Evolutionary conservation across 1,284 basidiomycete genomes (phyloP).

Genomic region (Pulchroboletus neoregius): DNA sequence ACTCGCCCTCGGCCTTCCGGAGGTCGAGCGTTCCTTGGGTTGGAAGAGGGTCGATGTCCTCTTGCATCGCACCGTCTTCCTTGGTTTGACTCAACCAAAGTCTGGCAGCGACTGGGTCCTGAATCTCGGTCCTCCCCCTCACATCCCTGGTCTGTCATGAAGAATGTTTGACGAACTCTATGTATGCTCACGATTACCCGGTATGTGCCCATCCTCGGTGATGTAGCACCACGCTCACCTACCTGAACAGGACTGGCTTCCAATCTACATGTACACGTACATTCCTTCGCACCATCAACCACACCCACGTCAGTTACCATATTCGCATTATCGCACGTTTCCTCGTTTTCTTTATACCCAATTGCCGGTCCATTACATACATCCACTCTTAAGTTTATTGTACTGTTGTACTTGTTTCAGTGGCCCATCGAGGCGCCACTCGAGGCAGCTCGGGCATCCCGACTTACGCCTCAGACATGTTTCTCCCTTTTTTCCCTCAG

Average conservation of each 20-base stretch:
- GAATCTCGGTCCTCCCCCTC: constrained; percentile 29
- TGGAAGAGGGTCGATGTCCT: constrained; percentile 51
- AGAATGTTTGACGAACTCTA: constrained; percentile 3
- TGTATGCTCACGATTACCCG: constrained; percentile 12
- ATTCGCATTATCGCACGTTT: constrained; percentile 19
- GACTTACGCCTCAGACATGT: background rate
- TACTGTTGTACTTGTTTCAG: constrained; percentile 10
- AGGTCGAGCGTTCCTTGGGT: constrained; percentile 38
- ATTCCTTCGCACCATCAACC: constrained; percentile 15
- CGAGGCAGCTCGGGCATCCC: constrained; percentile 2
- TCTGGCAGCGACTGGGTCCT: constrained; percentile 31
- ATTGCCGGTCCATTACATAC: constrained; percentile 8
- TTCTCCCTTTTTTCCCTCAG: background rate
- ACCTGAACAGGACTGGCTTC: constrained; percentile 24
- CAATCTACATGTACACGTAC: constrained; percentile 19
- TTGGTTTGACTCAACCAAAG: constrained; percentile 35
- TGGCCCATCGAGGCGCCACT: constrained; percentile 14
- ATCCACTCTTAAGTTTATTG: constrained; percentile 11
- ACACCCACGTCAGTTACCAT: constrained; percentile 10
- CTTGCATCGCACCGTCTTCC: constrained; percentile 43
- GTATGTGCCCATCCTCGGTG: constrained; percentile 11
- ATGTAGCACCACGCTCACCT: constrained; percentile 1
- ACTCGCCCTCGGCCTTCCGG: constrained; percentile 36
- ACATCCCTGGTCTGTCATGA: constrained; percentile 9
- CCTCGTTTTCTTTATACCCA: constrained; percentile 9